phyloP scores from a whole-genome alignment of 805 yeast species.

The Danielia reshetovae region DNA sequence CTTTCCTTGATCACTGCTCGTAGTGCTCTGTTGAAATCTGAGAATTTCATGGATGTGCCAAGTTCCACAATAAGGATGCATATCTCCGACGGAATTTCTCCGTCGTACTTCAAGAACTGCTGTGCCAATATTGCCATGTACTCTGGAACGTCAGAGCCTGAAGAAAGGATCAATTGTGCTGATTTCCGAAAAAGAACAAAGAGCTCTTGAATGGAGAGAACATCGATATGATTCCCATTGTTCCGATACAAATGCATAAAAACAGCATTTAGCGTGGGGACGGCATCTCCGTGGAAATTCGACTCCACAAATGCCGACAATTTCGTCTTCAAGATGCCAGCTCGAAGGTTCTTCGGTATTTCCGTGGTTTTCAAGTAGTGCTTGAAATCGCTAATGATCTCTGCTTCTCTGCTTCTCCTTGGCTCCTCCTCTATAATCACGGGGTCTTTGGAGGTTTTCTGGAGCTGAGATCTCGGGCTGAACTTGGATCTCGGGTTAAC shows the following conservation, averaged over 20 bases:
- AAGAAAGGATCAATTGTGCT: slow-evolving; percentile 6
- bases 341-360: slow-evolving; percentile 17
- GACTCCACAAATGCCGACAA: slow-evolving; percentile 16
- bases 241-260: slow-evolving; percentile 16
- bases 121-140: slow-evolving; percentile 25
- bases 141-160: slow-evolving; percentile 20
- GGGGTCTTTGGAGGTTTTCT: no score
- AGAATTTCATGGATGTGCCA: slow-evolving; percentile 16
- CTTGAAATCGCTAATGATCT: slow-evolving; percentile 15
- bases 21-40: slow-evolving; percentile 8
- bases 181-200: slow-evolving; percentile 18
- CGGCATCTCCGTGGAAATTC: slow-evolving; percentile 4
- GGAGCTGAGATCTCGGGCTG: no score
- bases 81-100: slow-evolving; percentile 14
- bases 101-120: slow-evolving; percentile 11
- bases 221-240: slow-evolving; percentile 7
- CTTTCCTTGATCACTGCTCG: slow-evolving; percentile 9
- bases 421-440: not conserved
- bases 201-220: slow-evolving; percentile 8
- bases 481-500: not conserved
- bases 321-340: slow-evolving; percentile 17
- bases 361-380: slow-evolving; percentile 27
- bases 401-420: not conserved
- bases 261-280: slow-evolving; percentile 19
- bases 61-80: slow-evolving; percentile 26